A percentile compares a stretch with the other conserved stretches of the same genome.
Conservation (phyloP, 768 basidiomycete genomes). For the Mycena crocata region DNA sequence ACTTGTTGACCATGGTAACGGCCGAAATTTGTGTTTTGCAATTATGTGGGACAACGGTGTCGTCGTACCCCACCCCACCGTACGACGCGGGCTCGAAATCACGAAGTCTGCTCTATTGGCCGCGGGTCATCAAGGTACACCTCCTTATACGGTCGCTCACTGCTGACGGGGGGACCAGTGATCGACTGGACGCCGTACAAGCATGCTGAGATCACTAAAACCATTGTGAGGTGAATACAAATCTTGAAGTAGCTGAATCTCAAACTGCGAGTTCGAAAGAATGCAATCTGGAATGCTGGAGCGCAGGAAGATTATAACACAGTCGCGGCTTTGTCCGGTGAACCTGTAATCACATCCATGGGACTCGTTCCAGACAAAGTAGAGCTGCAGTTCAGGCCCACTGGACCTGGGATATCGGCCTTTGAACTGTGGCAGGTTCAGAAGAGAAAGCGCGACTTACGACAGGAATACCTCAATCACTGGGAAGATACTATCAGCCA, state of each 20-base stretch:
- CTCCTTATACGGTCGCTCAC: background rate
- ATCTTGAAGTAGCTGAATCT: background rate
- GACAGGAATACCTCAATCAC: conserved; percentile 68
- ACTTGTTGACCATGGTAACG: conserved; percentile 70
- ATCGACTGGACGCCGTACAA: conserved; percentile 75
- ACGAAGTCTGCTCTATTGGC: conserved; percentile 66
- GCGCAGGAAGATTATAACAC: conserved; percentile 58
- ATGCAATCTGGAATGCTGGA: conserved; percentile 59
- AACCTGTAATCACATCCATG: conserved; percentile 68
- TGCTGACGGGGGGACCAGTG: conserved; percentile 51
- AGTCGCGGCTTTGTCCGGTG: conserved; percentile 55
- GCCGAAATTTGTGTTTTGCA: conserved; percentile 61
- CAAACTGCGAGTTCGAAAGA: conserved; percentile 40
- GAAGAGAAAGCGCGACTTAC: conserved; percentile 58
- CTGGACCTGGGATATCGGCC: conserved; percentile 50
- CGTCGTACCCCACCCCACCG: conserved; percentile 73
- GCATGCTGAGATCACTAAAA: conserved; percentile 58
- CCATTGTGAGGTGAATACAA: conserved; percentile 49
- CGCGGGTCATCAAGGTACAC: conserved; percentile 74
- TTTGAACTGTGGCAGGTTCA: conserved; percentile 79
- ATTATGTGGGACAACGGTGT: conserved; percentile 77
- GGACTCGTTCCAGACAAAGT: conserved; percentile 37
- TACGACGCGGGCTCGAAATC: conserved; percentile 67
- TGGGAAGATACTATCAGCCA: conserved; percentile 65
- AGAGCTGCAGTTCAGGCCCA: conserved; percentile 39